Base-by-base conservation (phyloP, 495 filamentous ascomycete genomes). In the Penicillium taxi region DNA sequence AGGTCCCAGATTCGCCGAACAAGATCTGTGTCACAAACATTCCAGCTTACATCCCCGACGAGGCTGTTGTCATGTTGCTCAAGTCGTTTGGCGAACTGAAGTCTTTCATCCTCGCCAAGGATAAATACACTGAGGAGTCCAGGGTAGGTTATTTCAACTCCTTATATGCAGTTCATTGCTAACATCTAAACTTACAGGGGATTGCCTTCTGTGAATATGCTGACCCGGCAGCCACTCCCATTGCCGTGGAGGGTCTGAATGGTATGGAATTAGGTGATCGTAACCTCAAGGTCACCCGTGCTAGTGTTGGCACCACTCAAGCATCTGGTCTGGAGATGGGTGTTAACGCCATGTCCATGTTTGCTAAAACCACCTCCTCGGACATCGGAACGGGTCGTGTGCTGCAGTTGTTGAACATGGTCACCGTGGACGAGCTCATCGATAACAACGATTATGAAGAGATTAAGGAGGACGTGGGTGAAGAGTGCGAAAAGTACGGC, bases 331-430 rank as follows among this genome's bases (percentile, higher is more conserved):
- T 91, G 12, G 91, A 96, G 48, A 90, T 95, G 81, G 81, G 89
- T 17, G 89, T 96, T 42, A 95, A 94, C 45, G 93, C 90, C 44
- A 96, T 99, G 86, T 91, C 88, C 19, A 89, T 96, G 85, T 88
- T 99, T 53, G 91, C 91, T 21, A 87, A 89, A 28, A 95, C 90
- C 23, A 90, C 84, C 6, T 84, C 82, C 21, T 70, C 72, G 27
- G 81, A 88, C 41, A 56, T 82, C 24, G 84, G 89, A 41, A 76
- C 76, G 28, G 77, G 80, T 38, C 75, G 87, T 28, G 89, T 99
- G 9, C 52, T 99, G 41, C 86, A 94, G 61, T 64, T 99, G 28
- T 67, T 96, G 48, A 99, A 99, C 63, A 96, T 96, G 91, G 89
- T 96, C 16, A 99, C 91, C 0, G 71, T 86, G 0, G 93, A 96